Percentiles rank a stretch among this genome's conserved stretches.
Evolutionary conservation across 2,329 filamentous ascomycete species (phyloP).

Genomic region (Colletotrichum horii): DNA sequence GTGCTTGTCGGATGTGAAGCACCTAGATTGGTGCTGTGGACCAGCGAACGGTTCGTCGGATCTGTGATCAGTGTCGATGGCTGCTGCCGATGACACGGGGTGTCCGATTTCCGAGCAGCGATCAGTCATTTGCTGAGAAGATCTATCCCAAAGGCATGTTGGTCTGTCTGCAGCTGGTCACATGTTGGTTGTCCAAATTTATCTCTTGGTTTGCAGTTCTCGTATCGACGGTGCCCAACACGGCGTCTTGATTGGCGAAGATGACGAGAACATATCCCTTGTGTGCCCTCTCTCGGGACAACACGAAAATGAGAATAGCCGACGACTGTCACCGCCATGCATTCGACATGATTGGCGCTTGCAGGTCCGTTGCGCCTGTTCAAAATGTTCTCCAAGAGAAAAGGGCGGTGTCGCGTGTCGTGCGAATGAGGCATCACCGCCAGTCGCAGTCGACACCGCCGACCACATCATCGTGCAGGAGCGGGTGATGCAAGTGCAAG

Average conservation of each 20-base stretch:
- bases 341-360: background rate
- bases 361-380: background rate
- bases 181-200: background rate
- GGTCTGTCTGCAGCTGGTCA: background rate
- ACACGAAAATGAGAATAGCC: background rate
- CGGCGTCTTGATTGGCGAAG: background rate
- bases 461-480: constrained; percentile 16
- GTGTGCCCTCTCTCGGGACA: background rate
- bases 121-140: background rate
- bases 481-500: background rate
- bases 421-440: constrained; percentile 1
- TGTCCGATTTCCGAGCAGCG: background rate
- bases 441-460: background rate
- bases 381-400: background rate
- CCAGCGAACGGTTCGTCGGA: background rate
- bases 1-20: background rate
- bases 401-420: background rate
- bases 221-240: background rate
- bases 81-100: background rate
- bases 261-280: background rate
- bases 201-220: background rate
- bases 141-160: background rate
- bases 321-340: background rate
- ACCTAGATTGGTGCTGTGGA: background rate
- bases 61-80: background rate